These are phyloP conservation scores for Solanum aculeatissimum DNA, from an alignment of 305 asterid genomes.

Conservation along the genomic window DNA sequence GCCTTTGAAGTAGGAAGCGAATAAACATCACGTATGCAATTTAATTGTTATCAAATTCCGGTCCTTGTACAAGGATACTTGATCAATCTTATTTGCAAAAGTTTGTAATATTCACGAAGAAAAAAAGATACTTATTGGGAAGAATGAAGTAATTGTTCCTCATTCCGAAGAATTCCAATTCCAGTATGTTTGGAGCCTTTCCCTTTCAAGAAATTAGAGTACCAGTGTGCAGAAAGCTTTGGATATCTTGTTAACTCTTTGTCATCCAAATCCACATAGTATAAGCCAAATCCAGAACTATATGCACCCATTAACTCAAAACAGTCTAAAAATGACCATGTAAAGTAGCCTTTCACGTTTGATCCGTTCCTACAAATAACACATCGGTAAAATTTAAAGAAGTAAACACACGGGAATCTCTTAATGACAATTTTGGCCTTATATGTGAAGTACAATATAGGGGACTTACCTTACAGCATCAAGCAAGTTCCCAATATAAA, in stretches of 20 bases:
- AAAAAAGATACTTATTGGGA: not conserved
- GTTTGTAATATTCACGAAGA: no score
- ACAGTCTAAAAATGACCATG: constrained; percentile 22
- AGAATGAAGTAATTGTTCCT: not conserved
- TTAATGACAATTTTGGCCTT: no score
- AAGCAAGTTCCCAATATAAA: constrained; percentile 32
- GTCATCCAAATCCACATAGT: constrained; percentile 22
- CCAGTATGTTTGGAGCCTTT: not conserved
- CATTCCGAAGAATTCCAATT: not conserved
- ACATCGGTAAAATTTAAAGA: not conserved
- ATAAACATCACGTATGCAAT: no score
- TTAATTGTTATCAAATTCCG: no score
- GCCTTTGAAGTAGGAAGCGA: no score
- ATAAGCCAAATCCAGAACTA: constrained; percentile 4
- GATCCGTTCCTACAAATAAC: not conserved
- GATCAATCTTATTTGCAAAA: no score
- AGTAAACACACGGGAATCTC: not conserved
- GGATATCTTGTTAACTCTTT: constrained; percentile 9
- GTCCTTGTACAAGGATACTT: no score
- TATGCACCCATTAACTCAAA: constrained; percentile 18
- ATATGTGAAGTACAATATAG: not conserved
- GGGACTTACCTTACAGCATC: constrained; percentile 35
- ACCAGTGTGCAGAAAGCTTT: constrained; percentile 18
- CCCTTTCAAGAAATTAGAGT: constrained; percentile 12
- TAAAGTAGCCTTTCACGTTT: constrained; percentile 3